phyloP scores from a whole-genome alignment of 2,329 filamentous ascomycete species.

The Nigrospora oryzae region DNA sequence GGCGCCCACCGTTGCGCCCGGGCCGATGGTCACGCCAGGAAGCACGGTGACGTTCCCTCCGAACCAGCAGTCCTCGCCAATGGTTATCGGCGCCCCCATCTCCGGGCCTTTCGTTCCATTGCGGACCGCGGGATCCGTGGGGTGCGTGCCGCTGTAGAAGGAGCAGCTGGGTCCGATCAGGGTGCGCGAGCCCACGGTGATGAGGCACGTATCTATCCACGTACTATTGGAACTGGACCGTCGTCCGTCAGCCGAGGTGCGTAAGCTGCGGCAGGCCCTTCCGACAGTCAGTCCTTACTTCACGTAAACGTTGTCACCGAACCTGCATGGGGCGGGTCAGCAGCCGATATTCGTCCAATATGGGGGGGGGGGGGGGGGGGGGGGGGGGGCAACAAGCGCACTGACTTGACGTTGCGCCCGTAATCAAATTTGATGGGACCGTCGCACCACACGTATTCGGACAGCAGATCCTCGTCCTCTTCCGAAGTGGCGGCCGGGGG shows the following conservation, averaged over 20 bases:
- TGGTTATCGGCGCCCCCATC: constrained; percentile 59
- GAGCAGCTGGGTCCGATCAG: constrained; percentile 72
- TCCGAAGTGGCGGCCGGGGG: constrained; percentile 44
- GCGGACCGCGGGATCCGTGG: constrained; percentile 64
- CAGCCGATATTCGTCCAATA: not conserved
- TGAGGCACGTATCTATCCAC: constrained; percentile 68
- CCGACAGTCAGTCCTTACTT: constrained; percentile 26
- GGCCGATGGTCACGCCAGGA: constrained; percentile 70
- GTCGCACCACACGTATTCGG: constrained; percentile 60
- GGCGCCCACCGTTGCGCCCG: constrained; percentile 66
- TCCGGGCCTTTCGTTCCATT: constrained; percentile 73
- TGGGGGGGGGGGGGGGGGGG: no score
- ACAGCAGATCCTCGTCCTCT: constrained; percentile 58
- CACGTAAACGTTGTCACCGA: constrained; percentile 66
- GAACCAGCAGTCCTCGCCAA: constrained; percentile 78
- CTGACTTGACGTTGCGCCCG: constrained; percentile 60
- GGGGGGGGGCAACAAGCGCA: constrained; percentile 1
- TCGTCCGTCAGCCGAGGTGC: no score
- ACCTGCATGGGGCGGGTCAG: constrained; percentile 19
- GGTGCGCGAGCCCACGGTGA: constrained; percentile 69
- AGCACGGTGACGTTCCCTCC: constrained; percentile 64
- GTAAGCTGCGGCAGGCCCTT: no score
- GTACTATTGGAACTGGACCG: constrained; percentile 48
- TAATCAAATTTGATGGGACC: constrained; percentile 67
- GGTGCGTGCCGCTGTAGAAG: constrained; percentile 69